Evolutionary conservation across 2,329 filamentous ascomycete genomes (phyloP), one percentile per base, ranked within the genome.

Genomic region (Aspergillus ochraceus): DNA sequence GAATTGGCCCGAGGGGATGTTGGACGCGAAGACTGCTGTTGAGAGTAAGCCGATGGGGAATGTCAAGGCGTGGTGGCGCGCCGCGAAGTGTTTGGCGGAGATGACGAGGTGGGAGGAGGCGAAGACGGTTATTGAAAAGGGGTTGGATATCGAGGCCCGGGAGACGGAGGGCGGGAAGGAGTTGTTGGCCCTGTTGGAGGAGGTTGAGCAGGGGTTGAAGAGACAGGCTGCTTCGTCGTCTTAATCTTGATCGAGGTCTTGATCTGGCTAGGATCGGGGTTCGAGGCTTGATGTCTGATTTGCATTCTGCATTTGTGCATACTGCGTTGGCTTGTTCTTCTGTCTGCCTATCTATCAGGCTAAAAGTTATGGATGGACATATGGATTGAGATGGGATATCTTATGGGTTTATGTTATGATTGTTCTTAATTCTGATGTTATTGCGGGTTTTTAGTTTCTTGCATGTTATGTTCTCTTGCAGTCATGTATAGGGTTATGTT

Each of bases 41-140:
- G 93, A 97, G 81, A 88, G 91, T 63, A 93, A 94, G 83, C 86
- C 88, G 66, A 84, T 89, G 47, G 92, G 90, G 45, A 98, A 99
- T 76, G 88, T 91, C 1, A 98, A 98, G 86, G 93, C 88, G 0
- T 98, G 94, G 92, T 97, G 92, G 89, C 83, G 95, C 62, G 83
- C 91, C 62, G 95, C 91, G 10, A 88, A 87, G 79, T 96, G 92
- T 73, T 77, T 98, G 72, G 78, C 89, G 66, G 95, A 99, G 86
- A 98, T 98, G 95, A 90, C 90, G 1, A 78, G 94, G 61, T 79
- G 91, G 70, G 87, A 90, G 57, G 94, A 98, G 85, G 92, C 93
- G 1, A 82, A 82, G 69, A 87, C 88, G 64, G 96, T 92, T 87
- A 84, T 97, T 46, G 84, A 83, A 65, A 84, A 86, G 71, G 92